Evolutionary conservation across 805 yeast genomes (phyloP).

Genomic region (Suhomyces canberraensis): DNA sequence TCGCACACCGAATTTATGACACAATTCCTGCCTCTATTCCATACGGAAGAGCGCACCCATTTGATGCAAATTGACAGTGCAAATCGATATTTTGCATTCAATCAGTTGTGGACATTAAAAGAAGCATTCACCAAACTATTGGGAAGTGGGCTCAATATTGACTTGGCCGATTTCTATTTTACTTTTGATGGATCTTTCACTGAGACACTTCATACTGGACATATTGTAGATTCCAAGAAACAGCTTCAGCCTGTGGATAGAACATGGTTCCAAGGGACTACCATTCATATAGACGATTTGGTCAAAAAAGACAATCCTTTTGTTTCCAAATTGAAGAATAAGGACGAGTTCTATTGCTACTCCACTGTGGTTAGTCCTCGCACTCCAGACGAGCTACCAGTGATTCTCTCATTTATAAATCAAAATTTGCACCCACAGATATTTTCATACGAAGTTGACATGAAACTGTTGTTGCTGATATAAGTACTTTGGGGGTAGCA

Average conservation of each 20-base stretch:
- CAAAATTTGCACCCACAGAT: too few relatives aligned
- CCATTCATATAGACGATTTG: constrained; percentile 3
- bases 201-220: background rate
- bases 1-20: constrained; percentile 26
- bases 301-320: constrained; percentile 3
- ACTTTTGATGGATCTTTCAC: background rate
- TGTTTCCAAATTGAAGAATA: constrained; percentile 2
- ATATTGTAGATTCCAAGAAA: background rate
- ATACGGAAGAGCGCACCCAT: background rate
- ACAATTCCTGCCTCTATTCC: constrained; percentile 23
- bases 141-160: constrained; percentile 52
- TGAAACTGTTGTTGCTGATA: too few relatives aligned
- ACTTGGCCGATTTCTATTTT: constrained; percentile 9
- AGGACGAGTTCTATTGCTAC: constrained; percentile 4
- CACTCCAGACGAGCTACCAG: background rate
- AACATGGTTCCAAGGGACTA: constrained; percentile 1
- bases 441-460: too few relatives aligned
- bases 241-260: background rate
- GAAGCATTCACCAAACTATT: constrained; percentile 68
- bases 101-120: constrained; percentile 74
- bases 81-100: constrained; percentile 36
- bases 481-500: too few relatives aligned
- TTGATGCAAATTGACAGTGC: constrained; percentile 24
- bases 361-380: constrained; percentile 2
- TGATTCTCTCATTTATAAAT: background rate